A percentile compares a stretch with the other conserved stretches of the same genome.
Conservation (phyloP, 2,329 filamentous ascomycete species). For the Chaetomiaceae sp. region DNA sequence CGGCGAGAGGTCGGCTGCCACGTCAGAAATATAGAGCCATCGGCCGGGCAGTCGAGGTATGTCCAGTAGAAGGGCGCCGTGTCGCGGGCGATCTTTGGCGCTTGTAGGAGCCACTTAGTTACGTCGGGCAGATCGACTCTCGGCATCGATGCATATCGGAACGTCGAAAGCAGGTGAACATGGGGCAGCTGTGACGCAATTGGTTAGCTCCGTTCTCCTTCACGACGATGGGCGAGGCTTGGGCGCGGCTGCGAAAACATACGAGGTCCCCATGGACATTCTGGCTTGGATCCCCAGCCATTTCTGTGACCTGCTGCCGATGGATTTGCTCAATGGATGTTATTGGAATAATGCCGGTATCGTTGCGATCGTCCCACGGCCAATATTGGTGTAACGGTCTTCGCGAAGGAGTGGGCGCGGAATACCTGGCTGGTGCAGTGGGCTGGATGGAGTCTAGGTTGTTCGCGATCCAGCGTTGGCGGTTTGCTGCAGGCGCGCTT, state of each 20-base stretch:
- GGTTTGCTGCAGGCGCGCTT: constrained; percentile 18
- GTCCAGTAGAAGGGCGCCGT: constrained; percentile 88
- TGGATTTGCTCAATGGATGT: background rate
- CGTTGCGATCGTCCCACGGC: background rate
- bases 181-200: constrained; percentile 63
- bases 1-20: constrained; percentile 79
- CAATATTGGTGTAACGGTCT: background rate
- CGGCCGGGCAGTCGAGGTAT: constrained; percentile 75
- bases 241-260: constrained; percentile 9
- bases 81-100: constrained; percentile 80
- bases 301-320: constrained; percentile 8
- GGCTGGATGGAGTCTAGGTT: background rate
- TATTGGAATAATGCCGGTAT: background rate
- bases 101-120: constrained; percentile 76
- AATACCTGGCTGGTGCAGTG: background rate
- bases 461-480: constrained; percentile 10
- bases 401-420: background rate
- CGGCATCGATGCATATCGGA: constrained; percentile 70
- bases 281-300: constrained; percentile 32
- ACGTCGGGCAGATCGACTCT: constrained; percentile 71
- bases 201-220: constrained; percentile 3
- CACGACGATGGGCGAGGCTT: background rate
- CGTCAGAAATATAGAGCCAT: constrained; percentile 77
- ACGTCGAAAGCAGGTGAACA: constrained; percentile 82
- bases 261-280: constrained; percentile 34